phyloP scores from a whole-genome alignment of 495 filamentous ascomycete species.

The Aspergillus wentii region DNA sequence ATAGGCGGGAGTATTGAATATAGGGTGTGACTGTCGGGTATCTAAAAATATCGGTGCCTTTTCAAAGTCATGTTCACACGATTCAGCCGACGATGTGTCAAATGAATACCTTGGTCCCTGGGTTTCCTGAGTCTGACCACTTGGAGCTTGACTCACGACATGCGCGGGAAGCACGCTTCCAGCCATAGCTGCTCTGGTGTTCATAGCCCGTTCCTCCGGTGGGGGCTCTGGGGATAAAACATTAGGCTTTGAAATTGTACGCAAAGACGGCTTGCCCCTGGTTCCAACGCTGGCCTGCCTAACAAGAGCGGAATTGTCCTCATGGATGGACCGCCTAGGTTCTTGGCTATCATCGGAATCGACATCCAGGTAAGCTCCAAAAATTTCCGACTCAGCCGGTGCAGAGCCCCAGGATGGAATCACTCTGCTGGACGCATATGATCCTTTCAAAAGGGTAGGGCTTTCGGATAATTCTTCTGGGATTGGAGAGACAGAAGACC shows the following conservation, averaged over 20 bases:
- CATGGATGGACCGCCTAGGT: conserved; percentile 31
- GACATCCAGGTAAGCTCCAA: conserved; percentile 33
- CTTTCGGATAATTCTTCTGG: conserved; percentile 69
- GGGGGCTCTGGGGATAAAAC: conserved; percentile 15
- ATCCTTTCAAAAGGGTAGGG: conserved; percentile 49
- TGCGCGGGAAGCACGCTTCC: conserved; percentile 8
- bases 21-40: conserved; percentile 7
- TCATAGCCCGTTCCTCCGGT: conserved; percentile 12
- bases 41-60: conserved; percentile 30
- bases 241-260: conserved; percentile 50
- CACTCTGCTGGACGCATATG: conserved; percentile 76
- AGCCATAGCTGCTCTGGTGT: conserved; percentile 16
- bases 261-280: conserved; percentile 65
- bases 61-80: conserved; percentile 27
- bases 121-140: conserved; percentile 18
- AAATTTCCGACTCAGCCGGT: conserved; percentile 42
- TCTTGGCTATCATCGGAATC: conserved; percentile 32
- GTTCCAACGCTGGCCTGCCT: conserved; percentile 75
- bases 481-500: conserved; percentile 81
- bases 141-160: conserved; percentile 9
- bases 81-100: conserved; percentile 24
- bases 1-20: conserved; percentile 8
- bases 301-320: conserved; percentile 60
- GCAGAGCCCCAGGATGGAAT: conserved; percentile 69
- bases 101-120: conserved; percentile 18